phyloP scores from a whole-genome alignment of 768 basidiomycete species.

The Lactarius tabidus region DNA sequence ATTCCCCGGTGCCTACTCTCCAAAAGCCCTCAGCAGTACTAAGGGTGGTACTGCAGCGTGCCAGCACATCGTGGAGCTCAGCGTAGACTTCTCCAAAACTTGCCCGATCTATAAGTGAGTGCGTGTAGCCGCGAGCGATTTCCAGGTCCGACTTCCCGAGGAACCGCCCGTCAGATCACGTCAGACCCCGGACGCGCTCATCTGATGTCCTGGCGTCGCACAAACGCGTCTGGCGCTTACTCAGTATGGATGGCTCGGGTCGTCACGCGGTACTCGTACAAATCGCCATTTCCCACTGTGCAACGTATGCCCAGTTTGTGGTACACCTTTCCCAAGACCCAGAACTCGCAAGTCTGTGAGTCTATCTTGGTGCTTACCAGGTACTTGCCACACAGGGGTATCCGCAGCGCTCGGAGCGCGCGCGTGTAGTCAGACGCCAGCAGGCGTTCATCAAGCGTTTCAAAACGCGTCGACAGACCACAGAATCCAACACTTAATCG shows the following conservation, averaged over 20 bases:
- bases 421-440: background rate
- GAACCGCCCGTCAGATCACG: constrained; percentile 1
- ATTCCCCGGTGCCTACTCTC: background rate
- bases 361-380: background rate
- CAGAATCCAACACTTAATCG: background rate
- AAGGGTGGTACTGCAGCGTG: background rate
- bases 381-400: background rate
- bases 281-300: constrained; percentile 1
- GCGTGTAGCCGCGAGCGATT: background rate
- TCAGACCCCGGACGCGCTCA: constrained; percentile 21
- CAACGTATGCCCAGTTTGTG: background rate
- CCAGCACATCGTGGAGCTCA: constrained; percentile 13
- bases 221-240: constrained; percentile 16
- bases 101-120: constrained; percentile 3
- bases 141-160: constrained; percentile 3
- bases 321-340: background rate
- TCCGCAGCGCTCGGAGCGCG: background rate
- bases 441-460: background rate
- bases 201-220: constrained; percentile 10
- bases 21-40: background rate
- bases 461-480: background rate
- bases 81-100: background rate
- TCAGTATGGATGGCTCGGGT: constrained; percentile 1
- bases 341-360: background rate
- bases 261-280: constrained; percentile 9